phyloP scores from a whole-genome alignment of 164 flowering plant species.

The Annona squamosa region DNA sequence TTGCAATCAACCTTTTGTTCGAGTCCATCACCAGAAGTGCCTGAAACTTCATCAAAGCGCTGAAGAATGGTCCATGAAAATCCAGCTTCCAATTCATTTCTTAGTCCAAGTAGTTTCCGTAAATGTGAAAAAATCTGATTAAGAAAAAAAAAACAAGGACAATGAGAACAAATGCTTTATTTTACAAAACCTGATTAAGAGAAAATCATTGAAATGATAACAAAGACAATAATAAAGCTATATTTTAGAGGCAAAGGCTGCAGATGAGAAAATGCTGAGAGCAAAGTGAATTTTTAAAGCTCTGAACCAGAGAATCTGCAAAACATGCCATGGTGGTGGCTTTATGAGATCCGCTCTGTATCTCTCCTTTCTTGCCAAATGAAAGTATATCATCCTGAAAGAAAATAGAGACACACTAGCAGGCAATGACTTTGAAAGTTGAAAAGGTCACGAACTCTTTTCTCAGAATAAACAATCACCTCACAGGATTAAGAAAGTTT shows the following conservation, averaged over 20 bases:
- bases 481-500: too few species aligned
- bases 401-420: too few species aligned
- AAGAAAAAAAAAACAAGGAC: slow-evolving; percentile 5
- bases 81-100: slow-evolving; percentile 82
- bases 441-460: too few species aligned
- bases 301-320: too few species aligned
- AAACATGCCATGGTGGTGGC: too few species aligned
- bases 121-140: slow-evolving; percentile 58
- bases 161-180: background rate
- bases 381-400: too few species aligned
- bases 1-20: slow-evolving; percentile 75
- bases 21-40: slow-evolving; percentile 29
- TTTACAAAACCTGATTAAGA: background rate
- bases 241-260: background rate
- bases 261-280: too few species aligned
- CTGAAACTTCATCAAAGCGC: slow-evolving; percentile 47
- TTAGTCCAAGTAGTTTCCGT: slow-evolving; percentile 68
- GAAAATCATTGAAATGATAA: background rate
- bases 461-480: too few species aligned
- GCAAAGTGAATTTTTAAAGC: too few species aligned
- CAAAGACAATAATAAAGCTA: background rate
- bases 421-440: too few species aligned
- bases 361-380: too few species aligned
- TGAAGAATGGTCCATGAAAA: slow-evolving; percentile 81
- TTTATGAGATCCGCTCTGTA: too few species aligned